Base-by-base conservation (phyloP, 2,329 filamentous ascomycete genomes). In the Aspergillus novofumigatus region DNA sequence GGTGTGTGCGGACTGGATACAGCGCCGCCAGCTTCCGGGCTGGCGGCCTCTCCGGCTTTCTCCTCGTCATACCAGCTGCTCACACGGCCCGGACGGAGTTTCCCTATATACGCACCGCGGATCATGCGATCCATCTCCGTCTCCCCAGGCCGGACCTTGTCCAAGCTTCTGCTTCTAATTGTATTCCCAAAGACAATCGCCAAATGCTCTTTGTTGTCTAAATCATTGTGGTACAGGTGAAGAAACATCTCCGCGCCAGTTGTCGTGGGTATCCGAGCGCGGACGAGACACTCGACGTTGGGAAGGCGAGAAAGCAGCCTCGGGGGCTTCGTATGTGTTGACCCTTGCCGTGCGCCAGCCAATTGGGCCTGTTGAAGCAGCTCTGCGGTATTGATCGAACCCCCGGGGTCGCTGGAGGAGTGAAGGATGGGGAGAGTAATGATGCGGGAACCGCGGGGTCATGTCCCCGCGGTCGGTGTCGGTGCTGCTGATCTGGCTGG, bases 161-260 rank as follows among this genome's bases (percentile, higher is more conserved):
- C 77, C 51, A 80, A 83, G 86, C 75, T 82, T 73, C 78, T 86
- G 85, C 72, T 84, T 50, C 94, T 84, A 64, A 97, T 97, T 50
- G 87, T 81, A 58, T 88, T 87, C 2, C 94, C 94, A 74, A 99
- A 99, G 0, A 99, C 94, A 69, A 99, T 97, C 20, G 94, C 94
- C 52, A 99, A 78, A 72, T 99, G 94, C 71, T 99, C 94, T 75
- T 99, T 99, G 63, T 88, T 90, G 74, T 99, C 94, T 6, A 91
- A 86, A 66, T 90, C 90, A 75, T 99, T 99, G 61, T 87, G 87
- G 77, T 99, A 99, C 0, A 97, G 80, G 70, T 99, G 93, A 52
- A 99, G 77, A 75, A 95, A 99, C 92, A 99, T 97, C 75, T 99
- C 92, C 10, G 92, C 90, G 3, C 93, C 93, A 0, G 84, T 86